Base-by-base conservation (phyloP, 2,329 filamentous ascomycete species). In the Fusarium sp. region DNA sequence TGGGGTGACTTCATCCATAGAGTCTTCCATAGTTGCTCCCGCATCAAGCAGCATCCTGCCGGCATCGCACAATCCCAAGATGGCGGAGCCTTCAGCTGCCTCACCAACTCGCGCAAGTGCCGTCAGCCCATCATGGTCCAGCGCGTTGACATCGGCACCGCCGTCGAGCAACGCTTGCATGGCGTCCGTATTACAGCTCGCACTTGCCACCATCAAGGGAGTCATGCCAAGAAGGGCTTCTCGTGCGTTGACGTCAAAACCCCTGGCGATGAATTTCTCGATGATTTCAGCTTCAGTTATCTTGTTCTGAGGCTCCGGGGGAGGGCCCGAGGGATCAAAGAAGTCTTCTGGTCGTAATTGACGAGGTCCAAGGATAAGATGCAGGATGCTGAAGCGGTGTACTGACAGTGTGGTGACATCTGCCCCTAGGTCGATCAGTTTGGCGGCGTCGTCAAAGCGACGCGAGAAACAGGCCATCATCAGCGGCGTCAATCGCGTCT, bases 401-500 rank as follows among this genome's bases (percentile, higher is more conserved):
- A 65, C 55, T 38, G 68, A 61, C 14, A 70, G 32, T 5, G 58
- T 61, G 4, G 51, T 66, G 27, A 70, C 68, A 17, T 61, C 57
- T 37, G 68, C 67, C 3, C 68, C 68, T 2, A 70, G 44, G 31
- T 70, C 68, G 13, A 70, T 57, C 19, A 70, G 68, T 50, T 44
- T 68, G 19, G 65, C 44, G 23, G 68, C 68, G 23, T 70, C 68
- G 27, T 70, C 68, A 37, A 70, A 70, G 5, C 67, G 68, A 35
- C 68, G 68, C 3, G 65, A 63, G 39, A 70, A 67, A 44, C 68
- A 70, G 1, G 66, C 63, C 66, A 70, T 68, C 68, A 70, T 70
- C 21, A 70, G 52, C 2, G 68, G 58, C 13, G 68, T 70, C 19
- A 70, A 42, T 6, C 69, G 61, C 21, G 68, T 70, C 49, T 70